A percentile compares a stretch with the other conserved stretches of the same genome.
Evolutionary conservation across 352 stramenopile genomes (phyloP).

Genomic region (Phytophthora fragariae): DNA sequence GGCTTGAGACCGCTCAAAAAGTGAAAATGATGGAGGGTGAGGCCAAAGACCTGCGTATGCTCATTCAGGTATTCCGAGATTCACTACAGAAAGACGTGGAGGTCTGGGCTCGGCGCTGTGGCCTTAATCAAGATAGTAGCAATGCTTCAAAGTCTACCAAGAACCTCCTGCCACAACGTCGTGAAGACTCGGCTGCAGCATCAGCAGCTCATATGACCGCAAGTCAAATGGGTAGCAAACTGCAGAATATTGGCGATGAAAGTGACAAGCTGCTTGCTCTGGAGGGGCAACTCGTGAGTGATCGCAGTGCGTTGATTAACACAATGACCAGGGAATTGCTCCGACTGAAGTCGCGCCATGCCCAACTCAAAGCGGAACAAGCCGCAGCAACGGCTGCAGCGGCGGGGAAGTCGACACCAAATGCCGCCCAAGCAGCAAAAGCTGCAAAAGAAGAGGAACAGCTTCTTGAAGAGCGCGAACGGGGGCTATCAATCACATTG

Average conservation of each 20-base stretch:
- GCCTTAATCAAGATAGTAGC: slow-evolving; percentile 28
- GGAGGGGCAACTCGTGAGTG: slow-evolving; percentile 68
- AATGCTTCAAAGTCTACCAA: slow-evolving; percentile 33
- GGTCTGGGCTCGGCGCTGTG: slow-evolving; percentile 65
- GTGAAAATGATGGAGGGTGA: slow-evolving; percentile 73
- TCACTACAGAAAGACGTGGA: slow-evolving; percentile 82
- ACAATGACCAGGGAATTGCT: slow-evolving; percentile 72
- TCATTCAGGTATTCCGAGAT: slow-evolving; percentile 87
- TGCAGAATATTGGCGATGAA: slow-evolving; percentile 84
- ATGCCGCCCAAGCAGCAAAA: slow-evolving; percentile 25
- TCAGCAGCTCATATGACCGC: slow-evolving; percentile 81
- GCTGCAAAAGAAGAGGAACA: slow-evolving; percentile 66
- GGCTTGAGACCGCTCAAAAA: slow-evolving; percentile 65
- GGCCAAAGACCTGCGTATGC: slow-evolving; percentile 80
- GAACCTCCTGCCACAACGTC: slow-evolving; percentile 36
- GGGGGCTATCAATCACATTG: slow-evolving; percentile 76
- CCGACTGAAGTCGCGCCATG: slow-evolving; percentile 59
- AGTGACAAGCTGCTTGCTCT: slow-evolving; percentile 71
- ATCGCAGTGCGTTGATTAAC: slow-evolving; percentile 74
- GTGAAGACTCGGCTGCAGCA: slow-evolving; percentile 67
- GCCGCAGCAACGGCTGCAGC: slow-evolving; percentile 13
- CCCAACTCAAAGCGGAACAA: slow-evolving; percentile 47
- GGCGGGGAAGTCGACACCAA: slow-evolving; percentile 19
- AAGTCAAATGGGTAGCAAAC: slow-evolving; percentile 79
- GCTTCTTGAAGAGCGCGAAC: slow-evolving; percentile 80